Evolutionary conservation across 169 alveolate genomes (phyloP), one percentile per base, ranked within the genome.

Genomic region (Cyclospora cayetanensis): DNA sequence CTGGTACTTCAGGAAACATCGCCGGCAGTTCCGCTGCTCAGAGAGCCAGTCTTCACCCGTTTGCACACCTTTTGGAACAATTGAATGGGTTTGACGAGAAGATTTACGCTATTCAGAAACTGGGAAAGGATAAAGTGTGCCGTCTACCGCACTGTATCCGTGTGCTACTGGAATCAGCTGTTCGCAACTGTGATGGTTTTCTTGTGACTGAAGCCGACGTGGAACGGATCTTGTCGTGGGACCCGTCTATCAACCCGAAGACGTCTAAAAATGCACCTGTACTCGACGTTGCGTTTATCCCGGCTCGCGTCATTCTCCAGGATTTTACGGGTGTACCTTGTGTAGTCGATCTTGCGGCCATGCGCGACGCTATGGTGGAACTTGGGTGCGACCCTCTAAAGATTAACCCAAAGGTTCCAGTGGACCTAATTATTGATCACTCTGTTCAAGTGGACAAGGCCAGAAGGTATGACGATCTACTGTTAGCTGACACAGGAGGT

Each of bases 241-340:
- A 96, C 66, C 11, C 88, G 7, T 60, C 63, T 3, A 27, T 31
- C 88, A 50, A 50, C 70, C 46, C 20, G 2, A 90, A 87, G 55
- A 95, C 91, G 83, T 95, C 94, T 68, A 95, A 68, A 83, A 94
- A 39, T 43, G 80, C 80, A 91, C 95, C 86, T 96, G 29, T 94
- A 63, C 95, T 97, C 3, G 99, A 98, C 88, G 97, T 98, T 77
- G 99, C 99, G n/a, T 98, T 97, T 96, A 96, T 96, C 89, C 99
- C 99, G 66, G 98, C 99, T 1, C 93, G 99, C 52, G 99, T 98
- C 55, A 94, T 98, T 55, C 95, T 98, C 34, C 98, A 98, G 95
- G 99, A 98, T 90, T 96, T 98, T 95, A 97, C 99, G 20, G 99
- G 99, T 34, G 99, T 98, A 7, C 99, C 99, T 2, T 98, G 99